phyloP scores from a whole-genome alignment of 2,329 filamentous ascomycete genomes.

The Venturia asperata region DNA sequence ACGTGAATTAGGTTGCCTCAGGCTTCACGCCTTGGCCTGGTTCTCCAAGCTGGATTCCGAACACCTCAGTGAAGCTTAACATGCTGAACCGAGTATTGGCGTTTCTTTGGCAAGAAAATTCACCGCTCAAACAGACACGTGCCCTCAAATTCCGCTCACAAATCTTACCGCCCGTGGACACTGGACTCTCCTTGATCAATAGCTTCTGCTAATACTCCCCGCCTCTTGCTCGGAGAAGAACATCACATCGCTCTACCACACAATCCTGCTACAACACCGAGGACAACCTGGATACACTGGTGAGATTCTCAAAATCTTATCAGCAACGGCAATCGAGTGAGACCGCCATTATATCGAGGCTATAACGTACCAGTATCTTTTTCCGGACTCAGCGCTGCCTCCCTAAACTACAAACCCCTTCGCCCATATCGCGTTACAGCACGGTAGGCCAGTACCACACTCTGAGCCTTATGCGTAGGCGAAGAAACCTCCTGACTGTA shows the following conservation, averaged over 20 bases:
- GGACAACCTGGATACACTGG: neutral
- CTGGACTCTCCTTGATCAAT: neutral
- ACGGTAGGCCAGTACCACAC: neutral
- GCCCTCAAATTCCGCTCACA: neutral
- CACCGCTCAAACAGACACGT: neutral
- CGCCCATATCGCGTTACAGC: neutral
- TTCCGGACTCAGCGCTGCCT: neutral
- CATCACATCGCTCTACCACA: neutral
- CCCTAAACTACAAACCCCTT: neutral
- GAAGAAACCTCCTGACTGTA: too few relatives aligned
- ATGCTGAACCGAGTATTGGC: neutral
- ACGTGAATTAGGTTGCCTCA: neutral
- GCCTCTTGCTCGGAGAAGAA: constrained; percentile 11
- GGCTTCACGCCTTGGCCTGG: neutral
- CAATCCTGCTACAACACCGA: neutral
- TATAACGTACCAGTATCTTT: neutral
- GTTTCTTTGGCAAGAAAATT: neutral
- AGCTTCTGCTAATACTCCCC: neutral
- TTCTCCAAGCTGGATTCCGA: neutral
- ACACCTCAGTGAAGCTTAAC: neutral
- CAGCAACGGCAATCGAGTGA: neutral
- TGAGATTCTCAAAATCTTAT: neutral
- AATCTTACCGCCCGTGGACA: neutral
- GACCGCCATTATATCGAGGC: neutral
- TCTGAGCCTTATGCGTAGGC: neutral